A percentile compares a stretch with the other conserved stretches of the same genome.
These are phyloP conservation scores for Chrysanthemum lavandulifolium DNA, from an alignment of 129 eudicot genomes.

Conservation along the genomic window DNA sequence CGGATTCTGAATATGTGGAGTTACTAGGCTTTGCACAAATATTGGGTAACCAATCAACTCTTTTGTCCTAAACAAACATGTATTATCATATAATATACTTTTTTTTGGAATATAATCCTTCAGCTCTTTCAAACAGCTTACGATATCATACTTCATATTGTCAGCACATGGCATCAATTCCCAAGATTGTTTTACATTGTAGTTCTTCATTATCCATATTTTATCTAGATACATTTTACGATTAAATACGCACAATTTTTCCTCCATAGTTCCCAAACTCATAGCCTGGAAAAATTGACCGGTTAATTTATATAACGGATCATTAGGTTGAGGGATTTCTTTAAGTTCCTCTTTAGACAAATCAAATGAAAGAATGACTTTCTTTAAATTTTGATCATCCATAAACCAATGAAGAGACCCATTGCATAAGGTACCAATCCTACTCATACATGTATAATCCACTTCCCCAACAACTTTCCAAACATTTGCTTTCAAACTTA, in stretches of 20 bases:
- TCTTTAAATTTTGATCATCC: background rate
- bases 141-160: background rate
- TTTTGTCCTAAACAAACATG: no score
- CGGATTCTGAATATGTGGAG: background rate
- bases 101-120: no score
- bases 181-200: conserved; percentile 8
- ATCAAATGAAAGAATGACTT: conserved; percentile 5
- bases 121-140: no score
- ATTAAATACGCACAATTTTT: background rate
- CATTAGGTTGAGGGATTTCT: conserved; percentile 9
- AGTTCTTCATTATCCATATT: background rate
- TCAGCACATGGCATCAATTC: background rate
- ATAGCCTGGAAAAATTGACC: no score
- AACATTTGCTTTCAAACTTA: background rate
- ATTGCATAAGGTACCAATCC: background rate
- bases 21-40: conserved; percentile 1
- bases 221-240: background rate
- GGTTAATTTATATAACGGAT: background rate
- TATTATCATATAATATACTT: no score
- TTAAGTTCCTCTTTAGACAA: conserved; percentile 8
- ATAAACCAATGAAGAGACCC: conserved; percentile 11
- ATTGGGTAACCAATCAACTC: background rate
- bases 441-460: background rate
- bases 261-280: conserved; percentile 1
- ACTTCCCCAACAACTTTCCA: conserved; percentile 6